Conservation (phyloP, 371 early-diverging fungal species). For the Lichtheimia ramosa region DNA sequence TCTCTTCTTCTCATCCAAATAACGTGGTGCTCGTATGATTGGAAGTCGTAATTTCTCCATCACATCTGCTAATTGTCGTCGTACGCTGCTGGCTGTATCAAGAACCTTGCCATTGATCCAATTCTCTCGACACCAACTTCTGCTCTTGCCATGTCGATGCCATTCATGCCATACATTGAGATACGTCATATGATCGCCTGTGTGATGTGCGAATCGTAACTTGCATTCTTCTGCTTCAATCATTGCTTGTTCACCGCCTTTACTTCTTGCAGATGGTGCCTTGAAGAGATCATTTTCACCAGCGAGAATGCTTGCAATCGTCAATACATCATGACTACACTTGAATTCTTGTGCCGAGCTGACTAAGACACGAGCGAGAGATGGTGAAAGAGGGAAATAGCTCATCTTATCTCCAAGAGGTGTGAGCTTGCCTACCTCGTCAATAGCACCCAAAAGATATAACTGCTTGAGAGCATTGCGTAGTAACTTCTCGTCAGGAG, state of each 20-base stretch:
- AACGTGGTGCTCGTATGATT: constrained; percentile 32
- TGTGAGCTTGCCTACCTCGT: constrained; percentile 87
- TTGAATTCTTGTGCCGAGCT: constrained; percentile 49
- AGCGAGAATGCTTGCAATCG: constrained; percentile 73
- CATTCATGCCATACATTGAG: constrained; percentile 89
- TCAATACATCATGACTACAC: constrained; percentile 49
- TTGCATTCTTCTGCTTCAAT: constrained; percentile 81
- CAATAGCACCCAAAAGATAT: constrained; percentile 94
- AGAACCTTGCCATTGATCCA: constrained; percentile 86
- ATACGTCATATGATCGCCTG: constrained; percentile 92
- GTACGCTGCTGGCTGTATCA: constrained; percentile 83
- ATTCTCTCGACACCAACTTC: constrained; percentile 88
- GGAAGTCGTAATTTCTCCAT: constrained; percentile 81
- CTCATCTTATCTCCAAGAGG: constrained; percentile 94
- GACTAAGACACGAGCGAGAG: constrained; percentile 87
- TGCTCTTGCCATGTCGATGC: constrained; percentile 64
- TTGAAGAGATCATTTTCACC: constrained; percentile 88
- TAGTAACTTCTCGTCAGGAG: constrained; percentile 84
- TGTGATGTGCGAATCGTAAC: constrained; percentile 59
- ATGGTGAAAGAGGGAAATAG: constrained; percentile 93
- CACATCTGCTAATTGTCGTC: constrained; percentile 85
- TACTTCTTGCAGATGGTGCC: constrained; percentile 39
- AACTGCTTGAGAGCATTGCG: constrained; percentile 88
- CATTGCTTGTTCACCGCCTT: constrained; percentile 63
- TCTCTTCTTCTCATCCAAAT: constrained; percentile 15